These are phyloP conservation scores for Pythium graminicola DNA, from an alignment of 352 stramenopile species.

Conservation along the genomic window DNA sequence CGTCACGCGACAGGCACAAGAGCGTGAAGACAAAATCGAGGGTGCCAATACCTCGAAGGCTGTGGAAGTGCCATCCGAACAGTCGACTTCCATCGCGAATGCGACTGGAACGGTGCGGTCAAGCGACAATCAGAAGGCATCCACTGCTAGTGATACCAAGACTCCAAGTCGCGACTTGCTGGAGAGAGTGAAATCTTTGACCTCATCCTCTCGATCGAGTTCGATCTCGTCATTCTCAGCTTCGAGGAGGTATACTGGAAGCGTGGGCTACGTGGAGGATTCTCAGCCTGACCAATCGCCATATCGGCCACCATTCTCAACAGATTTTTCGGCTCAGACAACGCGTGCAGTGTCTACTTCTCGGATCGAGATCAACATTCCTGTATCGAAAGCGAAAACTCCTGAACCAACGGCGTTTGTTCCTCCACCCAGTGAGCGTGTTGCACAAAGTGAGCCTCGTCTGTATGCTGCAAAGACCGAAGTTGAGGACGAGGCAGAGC, in stretches of 20 bases:
- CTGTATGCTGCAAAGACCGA: slow-evolving; percentile 6
- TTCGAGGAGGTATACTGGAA: slow-evolving; percentile 9
- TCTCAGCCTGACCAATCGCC: slow-evolving; percentile 25
- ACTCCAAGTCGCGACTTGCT: slow-evolving; percentile 17
- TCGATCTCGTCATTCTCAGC: slow-evolving; percentile 12
- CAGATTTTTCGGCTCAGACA: slow-evolving; percentile 4
- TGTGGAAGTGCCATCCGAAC: neutral
- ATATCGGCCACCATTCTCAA: slow-evolving; percentile 1
- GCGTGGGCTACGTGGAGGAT: slow-evolving; percentile 22
- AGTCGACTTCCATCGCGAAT: neutral
- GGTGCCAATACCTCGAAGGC: neutral
- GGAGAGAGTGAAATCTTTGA: slow-evolving; percentile 14
- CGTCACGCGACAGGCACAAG: neutral
- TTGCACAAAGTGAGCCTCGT: slow-evolving; percentile 24
- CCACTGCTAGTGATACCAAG: neutral
- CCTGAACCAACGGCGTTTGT: slow-evolving; percentile 10
- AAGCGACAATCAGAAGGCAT: neutral
- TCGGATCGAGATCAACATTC: slow-evolving; percentile 16
- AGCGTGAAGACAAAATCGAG: neutral
- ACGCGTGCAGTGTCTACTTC: slow-evolving; percentile 16
- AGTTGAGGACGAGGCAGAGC: slow-evolving; percentile 27
- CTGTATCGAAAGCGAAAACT: slow-evolving; percentile 16
- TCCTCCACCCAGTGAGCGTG: slow-evolving; percentile 12
- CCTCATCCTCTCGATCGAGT: slow-evolving; percentile 17
- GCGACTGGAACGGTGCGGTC: neutral